Base-by-base conservation (phyloP, 495 filamentous ascomycete genomes). In the Aspergillus bertholletiae region DNA sequence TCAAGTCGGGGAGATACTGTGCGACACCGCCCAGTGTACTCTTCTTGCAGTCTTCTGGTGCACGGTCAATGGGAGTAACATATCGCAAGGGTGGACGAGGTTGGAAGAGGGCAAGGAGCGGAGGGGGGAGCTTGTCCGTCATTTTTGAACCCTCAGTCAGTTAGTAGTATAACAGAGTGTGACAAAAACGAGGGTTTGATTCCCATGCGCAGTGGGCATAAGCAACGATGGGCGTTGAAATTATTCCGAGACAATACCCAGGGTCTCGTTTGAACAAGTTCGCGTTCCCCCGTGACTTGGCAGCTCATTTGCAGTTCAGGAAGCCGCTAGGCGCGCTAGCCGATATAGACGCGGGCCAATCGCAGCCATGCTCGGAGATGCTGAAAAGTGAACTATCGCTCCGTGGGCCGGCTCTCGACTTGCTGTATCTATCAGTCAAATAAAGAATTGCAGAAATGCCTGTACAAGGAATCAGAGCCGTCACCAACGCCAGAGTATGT, bases 41-140 rank as follows among this genome's bases (percentile, higher is more conserved):
- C 52, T 80, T 75, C 64, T 80, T 82, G 59, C 88, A 85, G 59
- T 92, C 83, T 68, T 96, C 90, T 30, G 92, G 89, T 24, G 92
- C 80, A 64, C 88, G 82, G 69, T 96, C 93, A 62, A 74, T 77
- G 7, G 91, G 90, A 43, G 89, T 86, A 44, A 96, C 83, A 79
- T 88, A 98, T 70, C 92, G 88, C 58, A 98, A 78, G 48, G 93
- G 86, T 46, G 95, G 94, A 27, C 94, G 88, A 55, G 94, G 89
- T 63, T 92, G 88, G 74, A 98, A 98, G 53, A 98, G 90, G 60
- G 88, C 88, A 63, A 97, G 82, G 28, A 98, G 84, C 58, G 93
- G 92, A 46, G 89, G 89, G 46, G 93, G 93, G 7, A 98, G 87
- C 72, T 93, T 91, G 78, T 96, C 92, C 7, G 93, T 97, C 93